Conservation (phyloP, 1,284 basidiomycete species). For the Nidula niveotomentosa region DNA sequence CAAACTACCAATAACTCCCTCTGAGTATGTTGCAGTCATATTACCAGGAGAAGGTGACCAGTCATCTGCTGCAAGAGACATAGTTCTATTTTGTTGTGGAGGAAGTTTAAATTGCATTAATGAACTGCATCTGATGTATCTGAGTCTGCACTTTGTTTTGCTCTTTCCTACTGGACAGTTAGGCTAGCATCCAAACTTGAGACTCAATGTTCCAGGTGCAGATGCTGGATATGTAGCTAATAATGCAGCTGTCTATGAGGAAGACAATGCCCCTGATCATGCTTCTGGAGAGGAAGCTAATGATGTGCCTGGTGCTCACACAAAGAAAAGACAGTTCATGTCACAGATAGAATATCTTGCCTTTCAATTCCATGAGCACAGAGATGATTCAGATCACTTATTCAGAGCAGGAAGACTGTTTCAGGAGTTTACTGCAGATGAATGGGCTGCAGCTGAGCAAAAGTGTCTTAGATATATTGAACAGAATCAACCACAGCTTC, state of each 20-base stretch:
- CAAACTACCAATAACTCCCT: too few species aligned
- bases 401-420: conserved; percentile 31
- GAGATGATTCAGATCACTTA: conserved; percentile 18
- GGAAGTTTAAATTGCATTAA: conserved; percentile 25
- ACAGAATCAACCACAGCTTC: conserved; percentile 33
- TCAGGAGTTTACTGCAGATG: conserved; percentile 34
- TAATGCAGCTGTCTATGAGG: not conserved
- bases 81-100: conserved; percentile 16
- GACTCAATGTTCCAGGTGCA: not conserved
- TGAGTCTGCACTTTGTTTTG: conserved; percentile 32
- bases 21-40: conserved; percentile 29
- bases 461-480: conserved; percentile 21
- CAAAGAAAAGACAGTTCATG: conserved; percentile 7
- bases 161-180: conserved; percentile 32
- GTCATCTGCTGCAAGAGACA: conserved; percentile 16
- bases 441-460: conserved; percentile 28
- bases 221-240: not conserved
- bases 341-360: conserved; percentile 20
- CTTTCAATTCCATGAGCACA: conserved; percentile 16
- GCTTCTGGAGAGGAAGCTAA: not conserved
- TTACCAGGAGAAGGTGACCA: conserved; percentile 22
- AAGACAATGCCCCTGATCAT: not conserved
- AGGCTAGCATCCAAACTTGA: conserved; percentile 27
- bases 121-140: conserved; percentile 27
- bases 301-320: too few species aligned